phyloP scores from a whole-genome alignment of 2,329 filamentous ascomycete genomes.

The Fusarium sterilihyphosum region DNA sequence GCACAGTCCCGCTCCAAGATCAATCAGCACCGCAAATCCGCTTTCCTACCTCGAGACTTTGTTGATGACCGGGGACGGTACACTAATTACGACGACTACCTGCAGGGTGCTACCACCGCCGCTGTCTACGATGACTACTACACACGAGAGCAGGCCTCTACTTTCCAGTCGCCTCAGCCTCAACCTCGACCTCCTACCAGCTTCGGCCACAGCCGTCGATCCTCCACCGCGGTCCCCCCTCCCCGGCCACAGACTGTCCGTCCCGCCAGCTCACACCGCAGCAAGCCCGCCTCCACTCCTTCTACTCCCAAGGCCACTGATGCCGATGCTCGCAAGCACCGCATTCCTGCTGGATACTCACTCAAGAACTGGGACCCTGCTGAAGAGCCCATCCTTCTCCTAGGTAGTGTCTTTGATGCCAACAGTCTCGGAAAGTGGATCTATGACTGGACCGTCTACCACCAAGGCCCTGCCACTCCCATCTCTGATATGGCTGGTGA shows the following conservation, averaged over 20 bases:
- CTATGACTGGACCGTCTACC: slow-evolving; percentile 98
- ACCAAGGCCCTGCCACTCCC: slow-evolving; percentile 81
- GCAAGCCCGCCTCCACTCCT: slow-evolving; percentile 44
- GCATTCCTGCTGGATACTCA: slow-evolving; percentile 89
- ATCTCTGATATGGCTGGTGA: slow-evolving; percentile 93
- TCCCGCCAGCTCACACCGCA: slow-evolving; percentile 48
- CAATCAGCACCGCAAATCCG: slow-evolving; percentile 46
- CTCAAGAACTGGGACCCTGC: slow-evolving; percentile 98
- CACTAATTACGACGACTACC: slow-evolving; percentile 68
- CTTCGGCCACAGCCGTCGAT: slow-evolving; percentile 57
- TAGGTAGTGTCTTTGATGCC: slow-evolving; percentile 96
- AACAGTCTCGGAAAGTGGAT: slow-evolving; percentile 99
- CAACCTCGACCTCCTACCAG: slow-evolving; percentile 54
- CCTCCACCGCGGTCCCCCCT: slow-evolving; percentile 61
- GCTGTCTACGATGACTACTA: slow-evolving; percentile 51
- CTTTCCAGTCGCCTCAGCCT: slow-evolving; percentile 57
- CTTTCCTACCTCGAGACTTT: slow-evolving; percentile 52
- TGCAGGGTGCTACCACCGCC: slow-evolving; percentile 55
- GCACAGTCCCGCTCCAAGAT: slow-evolving; percentile 56
- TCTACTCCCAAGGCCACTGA: slow-evolving; percentile 63
- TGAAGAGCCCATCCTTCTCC: slow-evolving; percentile 91
- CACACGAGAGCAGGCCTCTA: slow-evolving; percentile 45
- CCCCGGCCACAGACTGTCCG: slow-evolving; percentile 64
- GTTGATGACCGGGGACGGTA: slow-evolving; percentile 63
- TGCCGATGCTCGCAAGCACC: slow-evolving; percentile 69